Evolutionary conservation across 352 stramenopile genomes (phyloP), one percentile per base, ranked within the genome.

Genomic region (Aphanomyces euteiches): DNA sequence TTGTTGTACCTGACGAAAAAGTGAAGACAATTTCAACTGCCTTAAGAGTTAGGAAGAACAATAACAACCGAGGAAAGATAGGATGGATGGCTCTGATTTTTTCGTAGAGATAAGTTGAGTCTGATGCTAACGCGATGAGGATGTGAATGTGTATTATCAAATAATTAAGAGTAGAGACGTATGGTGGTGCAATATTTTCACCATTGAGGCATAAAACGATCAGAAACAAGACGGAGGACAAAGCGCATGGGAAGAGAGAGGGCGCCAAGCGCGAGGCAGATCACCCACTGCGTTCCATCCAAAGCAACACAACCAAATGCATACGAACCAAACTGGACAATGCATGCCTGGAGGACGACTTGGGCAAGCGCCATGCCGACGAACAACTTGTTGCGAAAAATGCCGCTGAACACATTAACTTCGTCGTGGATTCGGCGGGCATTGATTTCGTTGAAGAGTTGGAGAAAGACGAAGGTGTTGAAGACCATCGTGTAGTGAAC

Each of bases 341-440:
- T 97, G 34, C 98, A 75, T 28, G 97, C 78, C 80, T 99, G 96
- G 50, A 97, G 75, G 7, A 89, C 65, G 5, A 97, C 77, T 56
- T 97, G 98, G 40, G 93, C 58, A 7, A 97, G 47, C 34, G 96
- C 87, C 66, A 99, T 96, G 57, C 79, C 82, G 48, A 96, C 77
- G 77, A 98, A 98, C 7, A 98, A 77, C 13, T 75, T 74, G 85
- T 98, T 98, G 47, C 84, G 85, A n/a, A 84, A 78, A 50, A 99
- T 90, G 41, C 92, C 92, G 10, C 75, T 73, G 70, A 99, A 98
- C 28, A 72, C 66, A 38, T 43, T 66, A 8, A 50, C 17, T 56
- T 63, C 47, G 54, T 66, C 19, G 34, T 59, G 66, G 56, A 77
- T 75, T 10, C 12, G 13, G 64, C 67, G 73, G 39, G 36, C 66